phyloP scores from a whole-genome alignment of 2,329 filamentous ascomycete species.

The Annulohypoxylon truncatum region DNA sequence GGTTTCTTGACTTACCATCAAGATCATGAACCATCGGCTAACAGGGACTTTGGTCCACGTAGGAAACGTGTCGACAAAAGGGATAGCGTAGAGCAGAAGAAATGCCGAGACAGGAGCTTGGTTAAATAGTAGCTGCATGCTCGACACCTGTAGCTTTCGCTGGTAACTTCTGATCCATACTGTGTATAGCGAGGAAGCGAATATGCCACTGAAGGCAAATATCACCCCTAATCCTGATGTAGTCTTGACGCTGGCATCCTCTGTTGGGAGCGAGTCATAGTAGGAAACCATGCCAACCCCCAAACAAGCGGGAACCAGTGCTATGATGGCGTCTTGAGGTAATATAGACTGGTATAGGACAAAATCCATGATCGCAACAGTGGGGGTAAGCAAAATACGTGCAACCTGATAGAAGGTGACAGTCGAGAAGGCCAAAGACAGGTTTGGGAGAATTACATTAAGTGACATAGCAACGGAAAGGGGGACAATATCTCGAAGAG shows the following conservation, averaged over 20 bases:
- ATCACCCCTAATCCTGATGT: slow-evolving; percentile 70
- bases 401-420: slow-evolving; percentile 78
- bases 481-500: slow-evolving; percentile 68
- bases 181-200: slow-evolving; percentile 75
- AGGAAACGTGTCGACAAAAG: slow-evolving; percentile 73
- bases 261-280: slow-evolving; percentile 69
- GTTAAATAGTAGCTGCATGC: slow-evolving; percentile 76
- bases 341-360: slow-evolving; percentile 68
- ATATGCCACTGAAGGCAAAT: slow-evolving; percentile 72
- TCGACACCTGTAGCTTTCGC: slow-evolving; percentile 72
- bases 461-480: slow-evolving; percentile 75
- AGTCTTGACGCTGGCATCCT: slow-evolving; percentile 62
- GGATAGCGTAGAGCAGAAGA: slow-evolving; percentile 73
- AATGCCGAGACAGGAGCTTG: slow-evolving; percentile 73
- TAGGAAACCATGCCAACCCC: slow-evolving; percentile 76
- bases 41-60: slow-evolving; percentile 63
- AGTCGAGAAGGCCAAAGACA: slow-evolving; percentile 74
- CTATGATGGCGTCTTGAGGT: slow-evolving; percentile 63
- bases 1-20: slow-evolving; percentile 59
- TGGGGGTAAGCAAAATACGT: slow-evolving; percentile 73
- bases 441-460: slow-evolving; percentile 76
- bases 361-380: slow-evolving; percentile 73
- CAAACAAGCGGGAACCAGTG: slow-evolving; percentile 70
- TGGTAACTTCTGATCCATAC: slow-evolving; percentile 76
- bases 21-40: slow-evolving; percentile 68